Conservation (phyloP, 192 early-diverging fungal genomes). For the Diversispora epigaea region DNA sequence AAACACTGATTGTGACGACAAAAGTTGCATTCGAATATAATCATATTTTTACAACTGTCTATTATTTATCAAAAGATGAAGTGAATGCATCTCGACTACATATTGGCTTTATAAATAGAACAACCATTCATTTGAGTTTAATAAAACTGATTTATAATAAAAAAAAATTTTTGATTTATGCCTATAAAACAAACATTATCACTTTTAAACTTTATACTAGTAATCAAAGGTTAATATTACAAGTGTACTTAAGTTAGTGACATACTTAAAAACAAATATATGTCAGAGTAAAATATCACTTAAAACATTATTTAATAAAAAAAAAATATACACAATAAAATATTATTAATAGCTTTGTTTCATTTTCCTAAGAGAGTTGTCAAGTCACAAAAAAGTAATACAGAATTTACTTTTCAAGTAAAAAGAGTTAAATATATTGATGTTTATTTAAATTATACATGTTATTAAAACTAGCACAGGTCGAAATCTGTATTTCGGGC, state of each 20-base stretch:
- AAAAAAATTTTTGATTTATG: conserved; percentile 24
- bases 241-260: conserved; percentile 27
- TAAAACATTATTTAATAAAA: no score
- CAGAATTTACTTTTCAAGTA: conserved; percentile 28
- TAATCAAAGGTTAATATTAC: conserved; percentile 30
- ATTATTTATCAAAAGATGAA: conserved; percentile 29
- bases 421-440: conserved; percentile 31
- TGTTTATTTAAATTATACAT: no score
- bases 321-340: conserved; percentile 19
- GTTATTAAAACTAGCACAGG: no score
- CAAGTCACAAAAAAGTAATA: conserved; percentile 21
- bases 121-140: conserved; percentile 21
- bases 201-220: conserved; percentile 30
- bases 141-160: conserved; percentile 24
- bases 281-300: conserved; percentile 26
- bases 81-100: conserved; percentile 29
- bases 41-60: conserved; percentile 23
- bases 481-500: no score
- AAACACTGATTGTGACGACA: conserved; percentile 16
- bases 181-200: neutral
- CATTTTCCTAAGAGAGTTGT: conserved; percentile 28
- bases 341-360: conserved; percentile 27
- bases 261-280: conserved; percentile 32
- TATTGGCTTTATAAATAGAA: conserved; percentile 23
- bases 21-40: conserved; percentile 30